Conservation (phyloP, 23 red algal species). For the Gracilaria vermiculophylla region DNA sequence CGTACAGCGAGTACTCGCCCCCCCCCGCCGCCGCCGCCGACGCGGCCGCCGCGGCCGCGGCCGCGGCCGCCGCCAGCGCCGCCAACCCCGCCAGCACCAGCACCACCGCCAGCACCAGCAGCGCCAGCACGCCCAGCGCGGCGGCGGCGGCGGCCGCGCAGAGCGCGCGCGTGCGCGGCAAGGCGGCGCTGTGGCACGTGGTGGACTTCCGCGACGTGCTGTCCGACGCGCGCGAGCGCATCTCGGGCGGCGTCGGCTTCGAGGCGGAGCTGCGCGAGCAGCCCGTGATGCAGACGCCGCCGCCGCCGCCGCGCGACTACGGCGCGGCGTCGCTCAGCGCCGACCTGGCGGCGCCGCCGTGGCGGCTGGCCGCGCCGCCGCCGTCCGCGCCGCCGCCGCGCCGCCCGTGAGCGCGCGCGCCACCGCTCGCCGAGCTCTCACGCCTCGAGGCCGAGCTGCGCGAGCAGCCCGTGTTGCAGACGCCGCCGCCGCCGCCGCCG, state of each 20-base stretch:
- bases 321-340: background rate
- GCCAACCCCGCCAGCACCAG: no score
- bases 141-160: no score
- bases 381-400: no score
- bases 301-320: no score
- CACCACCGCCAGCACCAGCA: no score
- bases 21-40: no score
- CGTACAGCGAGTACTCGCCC: conserved; percentile 75
- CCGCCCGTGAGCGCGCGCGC: background rate
- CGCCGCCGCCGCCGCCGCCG: background rate
- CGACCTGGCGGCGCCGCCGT: conserved; percentile 18
- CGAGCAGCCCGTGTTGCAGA: conserved; percentile 79
- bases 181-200: conserved; percentile 69
- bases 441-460: conserved; percentile 84
- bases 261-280: conserved; percentile 87
- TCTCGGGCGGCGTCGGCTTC: conserved; percentile 75
- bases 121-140: no score
- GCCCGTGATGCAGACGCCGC: conserved; percentile 53
- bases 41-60: no score
- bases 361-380: conserved; percentile 3
- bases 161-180: background rate
- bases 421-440: no score
- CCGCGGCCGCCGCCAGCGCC: no score
- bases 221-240: conserved; percentile 75
- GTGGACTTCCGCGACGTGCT: conserved; percentile 97